Evolutionary conservation across 1,284 basidiomycete species (phyloP).

Genomic region (Abortiporus biennis): DNA sequence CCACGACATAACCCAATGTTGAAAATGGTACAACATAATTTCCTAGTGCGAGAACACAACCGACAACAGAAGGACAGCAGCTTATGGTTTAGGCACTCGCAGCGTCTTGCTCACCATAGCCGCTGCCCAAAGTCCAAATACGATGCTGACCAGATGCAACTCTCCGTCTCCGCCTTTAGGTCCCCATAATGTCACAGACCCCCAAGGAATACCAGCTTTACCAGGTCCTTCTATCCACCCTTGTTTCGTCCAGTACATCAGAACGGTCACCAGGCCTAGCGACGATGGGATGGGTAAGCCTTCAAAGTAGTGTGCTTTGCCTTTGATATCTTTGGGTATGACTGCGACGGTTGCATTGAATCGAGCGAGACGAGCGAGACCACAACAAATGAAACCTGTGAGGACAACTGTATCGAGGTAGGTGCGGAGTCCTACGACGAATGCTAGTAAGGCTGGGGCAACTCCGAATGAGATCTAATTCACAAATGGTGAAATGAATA

Average conservation of each 20-base stretch:
- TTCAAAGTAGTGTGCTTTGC: conserved; percentile 95
- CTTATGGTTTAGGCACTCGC: conserved; percentile 58
- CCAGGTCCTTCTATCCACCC: conserved; percentile 84
- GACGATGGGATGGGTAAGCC: conserved; percentile 96
- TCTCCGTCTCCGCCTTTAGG: conserved; percentile 69
- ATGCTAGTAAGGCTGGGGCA: conserved; percentile 90
- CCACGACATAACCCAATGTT: no score
- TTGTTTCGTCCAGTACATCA: conserved; percentile 79
- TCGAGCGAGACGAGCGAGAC: conserved; percentile 91
- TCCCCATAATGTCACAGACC: conserved; percentile 70
- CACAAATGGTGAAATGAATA: no score
- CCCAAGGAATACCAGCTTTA: conserved; percentile 72
- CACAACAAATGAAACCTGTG: conserved; percentile 91
- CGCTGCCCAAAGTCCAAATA: conserved; percentile 82
- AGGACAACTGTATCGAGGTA: conserved; percentile 86
- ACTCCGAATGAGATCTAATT: conserved; percentile 93
- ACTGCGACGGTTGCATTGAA: conserved; percentile 98
- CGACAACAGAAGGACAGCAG: no score
- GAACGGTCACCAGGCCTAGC: conserved; percentile 72
- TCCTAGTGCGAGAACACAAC: no score
- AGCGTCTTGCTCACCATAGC: conserved; percentile 96
- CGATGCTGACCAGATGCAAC: conserved; percentile 66
- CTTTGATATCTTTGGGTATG: conserved; percentile 82
- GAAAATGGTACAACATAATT: no score
- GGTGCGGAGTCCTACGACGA: conserved; percentile 85